phyloP scores from a whole-genome alignment of 441 rosid species.

The Croton setiger region DNA sequence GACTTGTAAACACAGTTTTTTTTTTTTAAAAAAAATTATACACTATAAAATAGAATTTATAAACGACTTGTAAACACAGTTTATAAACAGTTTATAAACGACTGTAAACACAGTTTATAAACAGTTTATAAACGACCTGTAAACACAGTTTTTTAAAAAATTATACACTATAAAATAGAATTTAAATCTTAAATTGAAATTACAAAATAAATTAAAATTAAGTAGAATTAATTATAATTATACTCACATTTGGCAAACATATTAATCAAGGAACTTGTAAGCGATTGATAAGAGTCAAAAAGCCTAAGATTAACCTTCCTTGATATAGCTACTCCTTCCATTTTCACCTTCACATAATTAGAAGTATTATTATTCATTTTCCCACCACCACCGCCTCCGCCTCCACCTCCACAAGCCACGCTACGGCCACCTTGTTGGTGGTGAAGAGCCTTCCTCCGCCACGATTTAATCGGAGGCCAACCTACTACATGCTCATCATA shows the following conservation, averaged over 20 bases:
- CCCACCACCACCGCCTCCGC: background rate
- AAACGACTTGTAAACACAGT: no score
- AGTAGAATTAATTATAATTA: background rate
- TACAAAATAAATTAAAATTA: background rate
- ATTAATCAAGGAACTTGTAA: slow-evolving; percentile 32
- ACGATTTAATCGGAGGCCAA: slow-evolving; percentile 57
- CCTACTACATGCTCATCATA: slow-evolving; percentile 31
- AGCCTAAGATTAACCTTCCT: slow-evolving; percentile 41
- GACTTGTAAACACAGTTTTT: no score
- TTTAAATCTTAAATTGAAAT: no score
- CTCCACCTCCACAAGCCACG: background rate
- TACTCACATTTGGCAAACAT: slow-evolving; percentile 37
- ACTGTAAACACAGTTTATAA: no score
- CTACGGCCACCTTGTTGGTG: slow-evolving; percentile 20
- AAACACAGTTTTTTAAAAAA: no score
- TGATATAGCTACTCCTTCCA: slow-evolving; percentile 50
- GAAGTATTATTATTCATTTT: slow-evolving; percentile 2
- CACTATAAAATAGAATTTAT: no score
- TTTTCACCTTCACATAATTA: slow-evolving; percentile 48
- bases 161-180: no score
- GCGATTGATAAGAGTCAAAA: slow-evolving; percentile 34
- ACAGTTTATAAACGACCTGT: no score
- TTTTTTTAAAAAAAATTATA: no score
- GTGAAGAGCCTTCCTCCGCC: slow-evolving; percentile 43
- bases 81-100: no score